Evolutionary conservation across 23 red algal species (phyloP).

Genomic region (Gracilaria domingensis): DNA sequence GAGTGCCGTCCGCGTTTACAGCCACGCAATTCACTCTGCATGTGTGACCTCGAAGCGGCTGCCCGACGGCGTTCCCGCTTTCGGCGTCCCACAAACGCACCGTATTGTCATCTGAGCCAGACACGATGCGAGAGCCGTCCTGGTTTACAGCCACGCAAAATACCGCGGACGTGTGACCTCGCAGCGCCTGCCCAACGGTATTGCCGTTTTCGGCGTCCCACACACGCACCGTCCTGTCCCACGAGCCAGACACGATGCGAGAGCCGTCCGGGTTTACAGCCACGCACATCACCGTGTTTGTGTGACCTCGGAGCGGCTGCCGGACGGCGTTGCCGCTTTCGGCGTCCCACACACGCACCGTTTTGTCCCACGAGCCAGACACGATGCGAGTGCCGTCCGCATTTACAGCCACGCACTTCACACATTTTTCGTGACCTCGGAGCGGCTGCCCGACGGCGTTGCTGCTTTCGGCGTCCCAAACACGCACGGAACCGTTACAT

Average conservation of each 20-base stretch:
- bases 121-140: conserved; percentile 1
- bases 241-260: conserved; percentile 7
- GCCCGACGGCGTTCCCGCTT: neutral
- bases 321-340: too few relatives aligned
- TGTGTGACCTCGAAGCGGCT: neutral
- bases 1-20: neutral
- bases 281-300: neutral
- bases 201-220: neutral
- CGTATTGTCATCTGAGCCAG: neutral
- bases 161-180: neutral
- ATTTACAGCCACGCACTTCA: neutral
- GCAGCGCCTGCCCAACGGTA: neutral
- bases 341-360: conserved; percentile 1
- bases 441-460: neutral
- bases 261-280: neutral
- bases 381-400: neutral
- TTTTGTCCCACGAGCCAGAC: neutral
- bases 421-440: neutral
- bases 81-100: neutral
- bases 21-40: neutral
- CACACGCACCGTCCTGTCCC: conserved; percentile 7
- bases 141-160: neutral
- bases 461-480: too few relatives aligned
- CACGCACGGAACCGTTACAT: too few relatives aligned
- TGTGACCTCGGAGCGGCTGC: neutral